Conservation (phyloP, 306 rosid species). For the Luffa acutangula region DNA sequence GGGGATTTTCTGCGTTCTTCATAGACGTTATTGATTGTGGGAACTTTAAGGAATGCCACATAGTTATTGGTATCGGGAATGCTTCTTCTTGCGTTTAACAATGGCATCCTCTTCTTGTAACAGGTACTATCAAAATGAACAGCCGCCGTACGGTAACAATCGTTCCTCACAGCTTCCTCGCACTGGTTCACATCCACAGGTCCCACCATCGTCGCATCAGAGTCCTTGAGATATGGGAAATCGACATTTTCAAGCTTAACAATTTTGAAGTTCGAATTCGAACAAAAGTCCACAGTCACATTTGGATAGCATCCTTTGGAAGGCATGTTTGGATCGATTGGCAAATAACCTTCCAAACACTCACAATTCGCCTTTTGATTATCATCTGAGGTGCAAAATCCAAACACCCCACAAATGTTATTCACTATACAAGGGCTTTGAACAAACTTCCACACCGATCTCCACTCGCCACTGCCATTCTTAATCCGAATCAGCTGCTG, state of each 20-base stretch:
- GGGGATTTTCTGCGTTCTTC: not conserved
- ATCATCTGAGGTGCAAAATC: conserved; percentile 26
- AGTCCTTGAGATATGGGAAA: not conserved
- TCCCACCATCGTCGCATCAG: not conserved
- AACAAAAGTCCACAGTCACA: conserved; percentile 21
- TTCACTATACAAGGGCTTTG: conserved; percentile 23
- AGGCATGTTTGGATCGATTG: conserved; percentile 19
- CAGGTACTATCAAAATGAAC: not conserved
- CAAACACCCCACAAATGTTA: conserved; percentile 29
- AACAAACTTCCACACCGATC: conserved; percentile 10
- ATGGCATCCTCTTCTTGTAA: conserved; percentile 25
- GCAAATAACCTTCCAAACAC: conserved; percentile 27
- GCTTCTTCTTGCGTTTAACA: conserved; percentile 4
- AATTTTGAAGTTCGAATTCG: conserved; percentile 5
- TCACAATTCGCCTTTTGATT: conserved; percentile 1
- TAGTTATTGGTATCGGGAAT: not conserved
- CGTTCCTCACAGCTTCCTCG: conserved; percentile 17
- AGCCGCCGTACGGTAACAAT: conserved; percentile 26
- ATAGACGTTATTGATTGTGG: not conserved
- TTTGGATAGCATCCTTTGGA: conserved; percentile 31
- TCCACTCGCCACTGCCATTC: conserved; percentile 10
- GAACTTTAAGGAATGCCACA: not conserved
- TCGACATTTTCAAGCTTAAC: conserved; percentile 3
- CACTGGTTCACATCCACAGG: conserved; percentile 8
- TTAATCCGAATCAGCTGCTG: conserved; percentile 13